These are phyloP conservation scores for Rutstroemia sp. DNA, from an alignment of 2,329 filamentous ascomycete species.

Conservation along the genomic window DNA sequence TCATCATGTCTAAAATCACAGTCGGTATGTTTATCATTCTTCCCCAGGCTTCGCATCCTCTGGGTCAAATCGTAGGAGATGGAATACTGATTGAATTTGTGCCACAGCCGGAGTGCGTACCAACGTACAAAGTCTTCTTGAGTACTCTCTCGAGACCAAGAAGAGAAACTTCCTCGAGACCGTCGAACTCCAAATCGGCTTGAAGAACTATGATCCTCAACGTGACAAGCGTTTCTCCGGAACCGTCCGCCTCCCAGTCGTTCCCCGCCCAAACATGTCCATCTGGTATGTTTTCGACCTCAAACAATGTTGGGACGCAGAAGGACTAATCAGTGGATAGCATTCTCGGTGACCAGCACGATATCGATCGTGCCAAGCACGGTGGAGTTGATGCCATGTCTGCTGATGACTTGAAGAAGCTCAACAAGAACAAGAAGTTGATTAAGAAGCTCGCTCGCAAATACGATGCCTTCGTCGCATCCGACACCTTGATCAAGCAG, in stretches of 20 bases:
- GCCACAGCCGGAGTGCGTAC: conserved; percentile 84
- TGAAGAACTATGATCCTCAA: conserved; percentile 99
- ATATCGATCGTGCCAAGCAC: conserved; percentile 99
- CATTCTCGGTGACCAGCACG: conserved; percentile 89
- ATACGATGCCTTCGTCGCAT: conserved; percentile 99
- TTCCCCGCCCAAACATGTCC: conserved; percentile 86
- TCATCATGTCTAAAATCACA: conserved; percentile 83
- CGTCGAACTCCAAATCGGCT: conserved; percentile 84
- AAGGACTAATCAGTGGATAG: conserved; percentile 35
- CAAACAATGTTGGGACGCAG: conserved; percentile 8
- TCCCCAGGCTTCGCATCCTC: neutral
- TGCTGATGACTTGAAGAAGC: conserved; percentile 98
- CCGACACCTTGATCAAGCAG: conserved; percentile 97
- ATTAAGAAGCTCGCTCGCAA: conserved; percentile 99
- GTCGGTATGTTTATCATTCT: conserved; percentile 43
- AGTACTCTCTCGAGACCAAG: conserved; percentile 93
- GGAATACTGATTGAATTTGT: conserved; percentile 24
- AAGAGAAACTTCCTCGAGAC: conserved; percentile 98
- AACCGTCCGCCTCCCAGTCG: conserved; percentile 88
- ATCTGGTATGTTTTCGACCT: conserved; percentile 54
- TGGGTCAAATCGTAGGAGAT: neutral
- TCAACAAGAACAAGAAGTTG: conserved; percentile 99
- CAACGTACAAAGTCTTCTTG: conserved; percentile 88
- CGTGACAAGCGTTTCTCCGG: conserved; percentile 99
- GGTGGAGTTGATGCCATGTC: conserved; percentile 98